Evolutionary conservation across 1,284 basidiomycete species (phyloP).

Genomic region (Testicularia cyperi): DNA sequence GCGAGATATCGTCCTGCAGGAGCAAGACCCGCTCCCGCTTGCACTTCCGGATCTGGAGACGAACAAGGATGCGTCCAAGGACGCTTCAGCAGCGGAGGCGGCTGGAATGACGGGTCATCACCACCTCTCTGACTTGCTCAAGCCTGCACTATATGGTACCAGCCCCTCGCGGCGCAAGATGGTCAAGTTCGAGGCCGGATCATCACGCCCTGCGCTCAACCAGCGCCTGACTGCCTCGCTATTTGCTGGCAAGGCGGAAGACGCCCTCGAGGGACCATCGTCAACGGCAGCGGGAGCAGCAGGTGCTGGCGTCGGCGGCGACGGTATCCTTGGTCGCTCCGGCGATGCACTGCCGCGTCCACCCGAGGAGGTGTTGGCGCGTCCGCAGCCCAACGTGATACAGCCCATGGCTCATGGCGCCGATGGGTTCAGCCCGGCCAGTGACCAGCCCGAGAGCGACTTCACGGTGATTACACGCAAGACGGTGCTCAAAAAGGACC

Average conservation of each 20-base stretch:
- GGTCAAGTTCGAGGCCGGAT: constrained; percentile 37
- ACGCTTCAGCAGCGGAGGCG: too few relatives aligned
- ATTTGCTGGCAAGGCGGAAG: constrained; percentile 18
- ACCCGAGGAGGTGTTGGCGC: constrained; percentile 46
- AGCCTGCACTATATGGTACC: background rate
- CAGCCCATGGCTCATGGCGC: background rate
- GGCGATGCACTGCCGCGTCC: constrained; percentile 44
- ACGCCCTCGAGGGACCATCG: background rate
- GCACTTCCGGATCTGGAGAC: too few relatives aligned
- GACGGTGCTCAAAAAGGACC: constrained; percentile 66
- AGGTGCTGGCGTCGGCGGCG: too few relatives aligned
- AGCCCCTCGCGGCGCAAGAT: constrained; percentile 21
- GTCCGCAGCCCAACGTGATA: constrained; percentile 22
- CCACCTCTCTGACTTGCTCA: background rate
- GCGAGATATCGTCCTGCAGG: constrained; percentile 6
- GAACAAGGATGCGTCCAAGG: too few relatives aligned
- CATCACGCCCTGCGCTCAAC: constrained; percentile 6
- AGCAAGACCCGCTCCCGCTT: constrained; percentile 24
- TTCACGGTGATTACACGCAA: constrained; percentile 27
- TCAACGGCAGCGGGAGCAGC: too few relatives aligned
- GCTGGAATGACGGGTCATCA: too few relatives aligned
- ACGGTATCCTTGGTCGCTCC: background rate
- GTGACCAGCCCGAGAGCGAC: constrained; percentile 5
- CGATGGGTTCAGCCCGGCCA: constrained; percentile 1
- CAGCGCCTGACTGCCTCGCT: constrained; percentile 29